Percentiles rank a stretch among this genome's conserved stretches.
Conservation (phyloP, 73 alveolate species). For the Diophrys appendiculata region DNA sequence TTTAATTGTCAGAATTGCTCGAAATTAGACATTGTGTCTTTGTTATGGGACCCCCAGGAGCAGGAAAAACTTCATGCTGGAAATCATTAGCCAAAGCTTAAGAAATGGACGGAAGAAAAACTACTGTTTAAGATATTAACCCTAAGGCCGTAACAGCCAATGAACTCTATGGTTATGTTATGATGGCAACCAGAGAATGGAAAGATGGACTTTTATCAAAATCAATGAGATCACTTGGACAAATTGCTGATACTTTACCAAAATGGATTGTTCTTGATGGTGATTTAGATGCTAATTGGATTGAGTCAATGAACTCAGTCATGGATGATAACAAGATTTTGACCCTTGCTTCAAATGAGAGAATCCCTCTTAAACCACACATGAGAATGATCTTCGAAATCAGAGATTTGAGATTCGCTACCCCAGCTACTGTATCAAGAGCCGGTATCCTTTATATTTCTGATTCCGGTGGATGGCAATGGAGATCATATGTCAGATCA, state of each 20-base stretch:
- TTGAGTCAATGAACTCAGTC: conserved; percentile 99
- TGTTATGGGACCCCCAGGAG: conserved; percentile 99
- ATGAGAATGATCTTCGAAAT: conserved; percentile 99
- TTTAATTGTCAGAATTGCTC: conserved; percentile 89
- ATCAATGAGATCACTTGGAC: conserved; percentile 97
- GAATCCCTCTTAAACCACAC: conserved; percentile 99
- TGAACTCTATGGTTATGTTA: conserved; percentile 98
- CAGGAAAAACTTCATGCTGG: conserved; percentile 98
- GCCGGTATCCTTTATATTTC: conserved; percentile 99
- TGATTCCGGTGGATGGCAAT: conserved; percentile 74
- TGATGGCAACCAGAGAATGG: conserved; percentile 99
- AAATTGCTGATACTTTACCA: conserved; percentile 94
- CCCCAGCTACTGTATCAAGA: conserved; percentile 99
- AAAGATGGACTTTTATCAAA: conserved; percentile 99
- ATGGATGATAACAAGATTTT: conserved; percentile 99
- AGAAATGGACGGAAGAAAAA: conserved; percentile 95
- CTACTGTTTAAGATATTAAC: conserved; percentile 95
- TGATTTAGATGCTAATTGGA: conserved; percentile 99
- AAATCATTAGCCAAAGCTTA: conserved; percentile 98
- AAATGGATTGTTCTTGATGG: conserved; percentile 99
- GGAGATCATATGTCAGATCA: conserved; percentile 72
- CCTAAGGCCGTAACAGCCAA: conserved; percentile 98
- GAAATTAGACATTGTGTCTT: conserved; percentile 99
- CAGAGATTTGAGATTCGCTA: conserved; percentile 98
- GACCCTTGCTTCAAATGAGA: conserved; percentile 98